Evolutionary conservation across 768 basidiomycete species (phyloP).

Genomic region (Leccinum rimulosum): DNA sequence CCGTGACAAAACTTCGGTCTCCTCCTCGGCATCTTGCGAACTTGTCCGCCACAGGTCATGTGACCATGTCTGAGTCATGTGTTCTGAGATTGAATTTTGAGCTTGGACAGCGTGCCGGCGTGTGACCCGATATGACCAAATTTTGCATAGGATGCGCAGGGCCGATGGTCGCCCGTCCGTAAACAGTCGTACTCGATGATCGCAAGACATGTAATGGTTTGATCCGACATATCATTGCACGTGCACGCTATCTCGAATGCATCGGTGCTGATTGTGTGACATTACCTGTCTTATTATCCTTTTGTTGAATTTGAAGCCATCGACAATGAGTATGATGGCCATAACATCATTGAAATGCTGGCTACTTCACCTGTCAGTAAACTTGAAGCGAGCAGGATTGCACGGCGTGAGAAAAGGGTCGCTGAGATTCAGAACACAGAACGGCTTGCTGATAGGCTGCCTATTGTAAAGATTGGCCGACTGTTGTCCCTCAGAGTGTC

Average conservation of each 20-base stretch:
- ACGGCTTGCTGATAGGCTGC: too few relatives aligned
- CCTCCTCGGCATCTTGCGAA: too few relatives aligned
- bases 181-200: neutral
- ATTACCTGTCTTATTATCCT: neutral
- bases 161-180: neutral
- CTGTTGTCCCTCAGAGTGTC: too few relatives aligned
- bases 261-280: too few relatives aligned
- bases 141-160: too few relatives aligned
- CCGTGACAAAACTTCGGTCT: too few relatives aligned
- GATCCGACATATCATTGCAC: neutral
- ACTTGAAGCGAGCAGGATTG: neutral
- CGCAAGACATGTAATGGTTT: neutral
- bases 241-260: neutral
- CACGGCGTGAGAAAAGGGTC: neutral
- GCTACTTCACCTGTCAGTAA: neutral
- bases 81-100: too few relatives aligned
- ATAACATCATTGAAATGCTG: neutral
- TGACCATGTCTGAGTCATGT: too few relatives aligned
- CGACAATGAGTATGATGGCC: neutral
- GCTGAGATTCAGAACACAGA: neutral
- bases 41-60: too few relatives aligned
- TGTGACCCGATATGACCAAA: too few relatives aligned
- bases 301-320: neutral
- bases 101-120: too few relatives aligned
- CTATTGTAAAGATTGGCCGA: too few relatives aligned